These are phyloP conservation scores for Xylaria sp. DNA, from an alignment of 2,329 filamentous ascomycete species.

Conservation along the genomic window DNA sequence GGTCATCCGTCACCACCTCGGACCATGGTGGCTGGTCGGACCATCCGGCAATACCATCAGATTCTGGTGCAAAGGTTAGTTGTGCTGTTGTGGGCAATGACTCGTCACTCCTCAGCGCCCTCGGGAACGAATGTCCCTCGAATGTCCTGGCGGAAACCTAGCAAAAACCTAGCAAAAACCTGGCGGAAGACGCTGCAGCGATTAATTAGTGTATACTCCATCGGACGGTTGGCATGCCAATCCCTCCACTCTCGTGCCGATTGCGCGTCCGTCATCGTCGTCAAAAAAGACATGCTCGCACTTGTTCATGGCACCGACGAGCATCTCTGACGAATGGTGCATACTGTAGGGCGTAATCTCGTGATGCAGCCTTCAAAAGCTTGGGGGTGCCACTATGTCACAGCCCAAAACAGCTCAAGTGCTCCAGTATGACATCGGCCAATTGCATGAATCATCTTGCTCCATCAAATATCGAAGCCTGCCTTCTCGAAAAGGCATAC, in stretches of 20 bases:
- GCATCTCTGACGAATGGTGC: constrained; percentile 27
- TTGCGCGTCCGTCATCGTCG: constrained; percentile 24
- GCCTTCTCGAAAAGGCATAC: constrained; percentile 19
- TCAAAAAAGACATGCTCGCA: constrained; percentile 5
- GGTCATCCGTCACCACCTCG: constrained; percentile 31
- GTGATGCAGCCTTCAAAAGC: constrained; percentile 28
- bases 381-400: constrained; percentile 29
- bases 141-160: background rate
- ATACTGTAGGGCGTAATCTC: constrained; percentile 23
- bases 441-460: constrained; percentile 20
- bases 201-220: constrained; percentile 21
- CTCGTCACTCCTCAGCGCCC: constrained; percentile 33
- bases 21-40: constrained; percentile 30
- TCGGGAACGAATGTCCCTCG: constrained; percentile 21
- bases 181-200: constrained; percentile 15
- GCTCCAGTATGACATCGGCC: constrained; percentile 31
- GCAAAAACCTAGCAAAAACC: background rate
- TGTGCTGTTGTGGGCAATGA: constrained; percentile 24
- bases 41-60: constrained; percentile 19
- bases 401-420: constrained; percentile 18
- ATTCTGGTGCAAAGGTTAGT: constrained; percentile 4
- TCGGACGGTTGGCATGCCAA: constrained; percentile 25
- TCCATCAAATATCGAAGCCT: background rate
- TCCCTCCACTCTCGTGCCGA: constrained; percentile 28
- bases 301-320: constrained; percentile 2